phyloP scores from a whole-genome alignment of 192 early-diverging fungal genomes.

The Podila horticola region DNA sequence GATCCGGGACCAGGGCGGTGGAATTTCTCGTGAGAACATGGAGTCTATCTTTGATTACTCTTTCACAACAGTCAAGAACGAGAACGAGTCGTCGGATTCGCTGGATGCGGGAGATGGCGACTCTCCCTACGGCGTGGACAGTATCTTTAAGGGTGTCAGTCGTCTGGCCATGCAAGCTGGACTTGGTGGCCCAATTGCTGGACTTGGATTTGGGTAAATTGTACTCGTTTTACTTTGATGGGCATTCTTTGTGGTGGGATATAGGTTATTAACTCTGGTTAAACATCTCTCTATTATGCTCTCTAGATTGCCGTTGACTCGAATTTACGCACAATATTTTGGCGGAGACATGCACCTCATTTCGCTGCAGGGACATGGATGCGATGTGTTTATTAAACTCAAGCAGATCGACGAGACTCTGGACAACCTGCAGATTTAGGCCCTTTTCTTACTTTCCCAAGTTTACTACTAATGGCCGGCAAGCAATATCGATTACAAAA shows the following conservation, averaged over 20 bases:
- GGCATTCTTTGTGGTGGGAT: too few species aligned
- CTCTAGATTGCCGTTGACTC: conserved; percentile 87
- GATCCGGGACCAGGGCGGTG: conserved; percentile 92
- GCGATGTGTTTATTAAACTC: conserved; percentile 90
- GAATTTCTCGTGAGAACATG: conserved; percentile 81
- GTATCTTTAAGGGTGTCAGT: conserved; percentile 79
- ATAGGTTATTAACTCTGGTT: too few species aligned
- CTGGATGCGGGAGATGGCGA: conserved; percentile 26
- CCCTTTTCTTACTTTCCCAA: background rate
- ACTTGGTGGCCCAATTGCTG: conserved; percentile 93
- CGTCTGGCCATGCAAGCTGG: conserved; percentile 87
- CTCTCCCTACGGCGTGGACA: conserved; percentile 36
- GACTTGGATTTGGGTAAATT: conserved; percentile 61
- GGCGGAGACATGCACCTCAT: conserved; percentile 88
- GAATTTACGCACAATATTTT: conserved; percentile 94
- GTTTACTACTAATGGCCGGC: too few species aligned
- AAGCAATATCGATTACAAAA: too few species aligned
- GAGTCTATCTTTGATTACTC: conserved; percentile 91
- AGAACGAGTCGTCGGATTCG: conserved; percentile 60
- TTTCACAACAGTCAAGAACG: conserved; percentile 86
- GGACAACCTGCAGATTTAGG: conserved; percentile 63
- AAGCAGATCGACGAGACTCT: conserved; percentile 82
- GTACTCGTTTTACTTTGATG: conserved; percentile 6
- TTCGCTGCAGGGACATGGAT: conserved; percentile 88
- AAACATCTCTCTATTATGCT: conserved; percentile 34